Evolutionary conservation across 2,329 filamentous ascomycete genomes (phyloP), one percentile per base, ranked within the genome.

Genomic region (Elsinoe fawcettii): DNA sequence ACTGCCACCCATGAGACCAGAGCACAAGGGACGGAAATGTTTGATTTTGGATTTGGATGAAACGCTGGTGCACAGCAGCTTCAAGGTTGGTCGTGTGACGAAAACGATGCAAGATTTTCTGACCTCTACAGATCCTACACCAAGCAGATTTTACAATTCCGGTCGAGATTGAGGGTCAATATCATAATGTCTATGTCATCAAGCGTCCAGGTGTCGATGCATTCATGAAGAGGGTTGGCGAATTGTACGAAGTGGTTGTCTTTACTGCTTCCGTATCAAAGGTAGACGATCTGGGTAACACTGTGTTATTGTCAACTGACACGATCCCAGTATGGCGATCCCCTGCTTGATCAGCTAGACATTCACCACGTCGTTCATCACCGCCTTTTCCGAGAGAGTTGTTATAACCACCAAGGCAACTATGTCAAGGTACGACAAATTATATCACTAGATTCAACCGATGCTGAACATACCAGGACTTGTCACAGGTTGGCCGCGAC

Each of bases 101-200:
- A 22, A n/a, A 30, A 14, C 20, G 6, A 20, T 49, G n/a, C n/a
- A n/a, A n/a, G 16, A 14, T 12, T n/a, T 16, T 18, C 41, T 9
- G 6, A 25, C 22, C n/a, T 18, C 39, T 37, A 9, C 25, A 97
- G 91, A 93, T 97, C 64, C 80, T 99, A 46, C 91, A 97, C 68
- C 92, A 97, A 77, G 93, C 93, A 59, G 93, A 99, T 73, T 97
- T 99, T 70, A 99, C 93, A 5, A 97, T 99, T 69, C 93, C 93
- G 0, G 93, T 99, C 27, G 93, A 99, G 69, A 99, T 99, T 62
- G 93, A 99, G 76, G 93, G 93, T 58, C 95, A 96, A 72, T 97
- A 95, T 70, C 93, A 99, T 75, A 99, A 99, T 67, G 95, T 99
- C 56, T 99, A 99, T 70, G 93, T 99, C 63, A 99, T 99, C 72